Evolutionary conservation across 352 stramenopile genomes (phyloP), one percentile per base, ranked within the genome.

Genomic region (Thraustochytrium sp.): DNA sequence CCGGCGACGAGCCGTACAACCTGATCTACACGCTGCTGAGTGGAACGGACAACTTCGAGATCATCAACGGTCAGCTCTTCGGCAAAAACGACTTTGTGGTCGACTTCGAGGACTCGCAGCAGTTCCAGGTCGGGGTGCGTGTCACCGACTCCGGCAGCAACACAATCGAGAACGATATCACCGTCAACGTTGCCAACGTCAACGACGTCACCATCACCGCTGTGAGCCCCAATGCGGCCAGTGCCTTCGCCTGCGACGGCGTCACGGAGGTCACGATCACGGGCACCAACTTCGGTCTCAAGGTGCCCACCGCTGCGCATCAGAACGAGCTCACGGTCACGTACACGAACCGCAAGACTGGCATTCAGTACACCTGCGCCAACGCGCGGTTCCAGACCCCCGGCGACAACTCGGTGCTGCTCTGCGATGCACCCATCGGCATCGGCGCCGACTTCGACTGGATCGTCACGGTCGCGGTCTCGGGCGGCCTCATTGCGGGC

Each of bases 161-260:
- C 55, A 55, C 23, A 11, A 51, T 36, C 36, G 9, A 13, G n/a
- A 34, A 51, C 37, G 21, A 13, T 13, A 51, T 82, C 0, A 46
- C 29, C 0, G 56, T 82, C 51, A 29, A 54, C 18, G 74, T 82
- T 3, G 9, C 9, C 3, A 82, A 82, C 55, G 11, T 82, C 34
- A 82, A 82, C 49, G 74, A 82, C 55, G 74, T 82, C 29, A 56
- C 31, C 29, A 73, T 82, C 23, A 59, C 77, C 31, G 42, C 37
- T 21, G 51, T 82, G 9, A 31, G n/a, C n/a, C n/a, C 51, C 16
- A 34, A 26, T 11, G 8, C 11, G 23, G 36, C 23, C 34, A n/a
- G 2, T 18, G 23, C 29, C 9, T 51, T 82, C 8, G 34, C 38
- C 5, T 82, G 74, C 74, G 16, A 9, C 8, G 74, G 74, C 16